Evolutionary conservation across 768 basidiomycete genomes (phyloP).

Genomic region (Termitomyces sp.): DNA sequence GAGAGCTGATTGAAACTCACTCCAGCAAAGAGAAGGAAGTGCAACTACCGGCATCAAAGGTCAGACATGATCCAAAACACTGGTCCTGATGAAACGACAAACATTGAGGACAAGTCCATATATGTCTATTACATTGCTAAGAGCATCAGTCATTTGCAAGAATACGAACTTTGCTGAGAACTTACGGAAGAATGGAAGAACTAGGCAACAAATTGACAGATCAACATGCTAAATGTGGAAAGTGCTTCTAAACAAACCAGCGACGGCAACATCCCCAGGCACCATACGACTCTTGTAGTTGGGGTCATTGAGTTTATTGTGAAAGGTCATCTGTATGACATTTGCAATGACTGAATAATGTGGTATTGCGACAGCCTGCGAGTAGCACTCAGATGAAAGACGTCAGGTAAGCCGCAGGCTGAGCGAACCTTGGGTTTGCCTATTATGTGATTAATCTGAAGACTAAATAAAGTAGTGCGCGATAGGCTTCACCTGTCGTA

Average conservation of each 20-base stretch:
- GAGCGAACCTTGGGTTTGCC: constrained; percentile 35
- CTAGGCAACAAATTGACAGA: constrained; percentile 24
- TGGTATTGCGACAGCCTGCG: constrained; percentile 61
- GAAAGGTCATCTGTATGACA: constrained; percentile 54
- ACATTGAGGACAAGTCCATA: constrained; percentile 59
- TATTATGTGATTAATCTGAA: constrained; percentile 5
- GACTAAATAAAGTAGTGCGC: neutral
- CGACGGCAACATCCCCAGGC: constrained; percentile 56
- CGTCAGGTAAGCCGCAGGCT: neutral
- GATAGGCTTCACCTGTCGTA: constrained; percentile 54
- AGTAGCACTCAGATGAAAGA: neutral
- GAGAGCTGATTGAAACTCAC: constrained; percentile 27
- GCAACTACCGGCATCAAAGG: constrained; percentile 34
- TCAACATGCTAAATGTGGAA: neutral
- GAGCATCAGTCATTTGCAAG: neutral
- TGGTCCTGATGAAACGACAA: constrained; percentile 19
- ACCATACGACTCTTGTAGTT: constrained; percentile 35
- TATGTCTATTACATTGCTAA: constrained; percentile 38
- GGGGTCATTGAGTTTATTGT: constrained; percentile 42
- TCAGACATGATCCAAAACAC: neutral
- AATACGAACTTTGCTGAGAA: constrained; percentile 6
- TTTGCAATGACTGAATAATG: constrained; percentile 67
- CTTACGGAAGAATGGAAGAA: constrained; percentile 61
- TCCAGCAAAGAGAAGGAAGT: constrained; percentile 51
- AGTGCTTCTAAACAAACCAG: constrained; percentile 37